phyloP scores from a whole-genome alignment of 805 yeast genomes.

The Barnettozyma siamensis region DNA sequence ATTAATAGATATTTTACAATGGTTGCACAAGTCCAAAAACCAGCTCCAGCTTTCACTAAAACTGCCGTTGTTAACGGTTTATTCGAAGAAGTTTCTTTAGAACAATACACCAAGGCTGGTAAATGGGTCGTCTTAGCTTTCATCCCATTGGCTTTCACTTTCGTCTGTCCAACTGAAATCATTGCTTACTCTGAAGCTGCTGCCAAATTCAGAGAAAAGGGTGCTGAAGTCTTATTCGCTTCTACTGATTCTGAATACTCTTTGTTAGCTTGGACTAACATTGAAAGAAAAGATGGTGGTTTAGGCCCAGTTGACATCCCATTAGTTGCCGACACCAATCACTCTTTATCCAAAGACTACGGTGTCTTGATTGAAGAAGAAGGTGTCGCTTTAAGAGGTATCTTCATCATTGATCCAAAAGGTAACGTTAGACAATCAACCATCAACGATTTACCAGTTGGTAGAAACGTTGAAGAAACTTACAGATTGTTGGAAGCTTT shows the following conservation, averaged over 20 bases:
- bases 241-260: constrained; percentile 99
- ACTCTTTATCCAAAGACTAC: constrained; percentile 88
- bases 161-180: constrained; percentile 99
- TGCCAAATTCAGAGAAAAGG: constrained; percentile 81
- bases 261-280: constrained; percentile 96
- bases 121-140: constrained; percentile 96
- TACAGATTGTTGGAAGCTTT: constrained; percentile 96
- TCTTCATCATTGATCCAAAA: constrained; percentile 95
- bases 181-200: constrained; percentile 97
- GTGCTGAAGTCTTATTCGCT: constrained; percentile 86
- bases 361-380: constrained; percentile 96
- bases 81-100: constrained; percentile 92
- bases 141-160: constrained; percentile 98
- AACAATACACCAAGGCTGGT: constrained; percentile 77
- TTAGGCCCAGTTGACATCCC: constrained; percentile 94
- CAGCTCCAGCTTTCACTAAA: constrained; percentile 94
- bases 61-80: constrained; percentile 96
- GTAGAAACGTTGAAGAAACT: constrained; percentile 98
- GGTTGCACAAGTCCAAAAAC: constrained; percentile 89
- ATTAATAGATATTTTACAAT: constrained; percentile 38
- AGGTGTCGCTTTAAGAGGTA: constrained; percentile 97
- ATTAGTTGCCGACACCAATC: constrained; percentile 95
- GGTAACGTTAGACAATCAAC: constrained; percentile 94
- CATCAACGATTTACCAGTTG: constrained; percentile 98
- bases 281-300: constrained; percentile 96